These are phyloP conservation scores for Penicillium flavigenum DNA, from an alignment of 495 filamentous ascomycete genomes.

Conservation along the genomic window DNA sequence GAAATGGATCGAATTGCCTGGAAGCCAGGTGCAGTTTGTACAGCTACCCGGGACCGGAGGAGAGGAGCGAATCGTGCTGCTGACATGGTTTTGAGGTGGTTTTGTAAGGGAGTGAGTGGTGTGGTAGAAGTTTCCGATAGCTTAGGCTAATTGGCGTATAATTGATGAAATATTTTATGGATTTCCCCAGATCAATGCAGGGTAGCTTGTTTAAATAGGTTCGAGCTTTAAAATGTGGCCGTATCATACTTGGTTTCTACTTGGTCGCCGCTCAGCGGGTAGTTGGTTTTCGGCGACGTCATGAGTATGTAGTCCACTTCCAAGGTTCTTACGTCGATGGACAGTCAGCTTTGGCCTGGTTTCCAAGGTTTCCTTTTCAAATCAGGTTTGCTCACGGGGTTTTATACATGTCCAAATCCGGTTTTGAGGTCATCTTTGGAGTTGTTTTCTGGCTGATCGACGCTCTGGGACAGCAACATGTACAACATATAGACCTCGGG, in stretches of 20 bases:
- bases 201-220: not conserved
- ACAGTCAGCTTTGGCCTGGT: conserved; percentile 20
- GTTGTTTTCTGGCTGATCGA: not conserved
- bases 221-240: not conserved
- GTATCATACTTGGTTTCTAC: conserved; percentile 14
- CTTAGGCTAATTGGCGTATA: not conserved
- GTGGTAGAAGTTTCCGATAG: conserved; percentile 1
- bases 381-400: not conserved
- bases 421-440: not conserved
- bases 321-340: conserved; percentile 38
- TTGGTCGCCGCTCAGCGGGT: conserved; percentile 3
- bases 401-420: not conserved
- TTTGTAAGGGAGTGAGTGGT: not conserved
- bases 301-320: conserved; percentile 21
- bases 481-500: no score
- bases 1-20: conserved; percentile 32
- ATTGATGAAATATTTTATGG: conserved; percentile 3
- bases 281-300: conserved; percentile 21
- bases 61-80: conserved; percentile 25
- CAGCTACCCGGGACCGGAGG: conserved; percentile 24
- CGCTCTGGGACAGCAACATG: not conserved
- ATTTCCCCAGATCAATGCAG: conserved; percentile 3
- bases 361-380: not conserved
- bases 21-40: conserved; percentile 15
- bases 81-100: conserved; percentile 21